Base-by-base conservation (phyloP, 805 yeast genomes). In the Yarrowia divulgata region DNA sequence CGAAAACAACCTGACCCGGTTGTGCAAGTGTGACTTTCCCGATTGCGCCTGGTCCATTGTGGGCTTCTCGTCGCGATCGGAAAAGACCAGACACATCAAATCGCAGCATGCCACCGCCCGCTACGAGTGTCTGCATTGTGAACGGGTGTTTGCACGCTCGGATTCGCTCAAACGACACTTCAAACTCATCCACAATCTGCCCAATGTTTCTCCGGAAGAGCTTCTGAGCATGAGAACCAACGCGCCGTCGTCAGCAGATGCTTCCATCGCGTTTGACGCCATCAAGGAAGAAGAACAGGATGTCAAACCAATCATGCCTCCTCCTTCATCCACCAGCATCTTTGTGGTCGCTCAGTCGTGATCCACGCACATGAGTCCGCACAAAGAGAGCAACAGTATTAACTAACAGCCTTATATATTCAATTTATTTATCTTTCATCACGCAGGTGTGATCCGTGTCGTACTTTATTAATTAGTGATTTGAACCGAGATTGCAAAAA, bases 21-120 rank as follows among this genome's bases (percentile, higher is more conserved):
- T 49, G 57, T 48, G 55, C 68, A 63, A 63, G 14, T 63, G 68
- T 39, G 68, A 63, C 48, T 48, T 37, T 16, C 45, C 43, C 1
- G 50, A 48, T 12, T 63, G 68, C 13, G 68, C 57, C 19, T 63
- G 68, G 68, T 63, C 68, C 14, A 63, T 63, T 49, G 68, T 63
- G 13, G 68, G 68, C 45, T 63, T 63, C 13, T 63, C 68, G 3
- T 63, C 68, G 1, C 35, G 68, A 32, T 63, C 68, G 10, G 68
- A 63, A 29, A 63, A 63, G 16, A 63, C 68, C 6, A 19, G 68
- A 48, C 68, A 63, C 46, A 63, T 49, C 57, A 48, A 49, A 40
- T 63, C 68, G 3, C 68, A 63, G n/a, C 68, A 63, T 16, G 48
- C 39, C 9, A 37, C 37, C 0, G 35, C 55, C 5, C 14, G 29